phyloP scores from a whole-genome alignment of 306 rosid genomes.

The Pyrus betulifolia region DNA sequence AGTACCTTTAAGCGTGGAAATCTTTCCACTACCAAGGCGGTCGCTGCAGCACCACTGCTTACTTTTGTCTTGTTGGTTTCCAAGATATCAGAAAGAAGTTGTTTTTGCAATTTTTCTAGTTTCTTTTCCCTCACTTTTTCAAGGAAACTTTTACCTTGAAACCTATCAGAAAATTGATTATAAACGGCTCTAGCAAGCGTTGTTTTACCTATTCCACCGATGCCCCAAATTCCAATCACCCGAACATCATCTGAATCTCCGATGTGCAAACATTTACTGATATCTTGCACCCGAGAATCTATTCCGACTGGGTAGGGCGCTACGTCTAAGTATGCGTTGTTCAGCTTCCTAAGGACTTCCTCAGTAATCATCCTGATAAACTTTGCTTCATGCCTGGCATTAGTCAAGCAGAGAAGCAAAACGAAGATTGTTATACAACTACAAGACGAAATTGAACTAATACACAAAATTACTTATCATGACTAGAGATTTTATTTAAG shows the following conservation, averaged over 20 bases:
- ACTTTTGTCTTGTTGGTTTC: neutral
- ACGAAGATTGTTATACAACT: neutral
- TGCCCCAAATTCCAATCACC: neutral
- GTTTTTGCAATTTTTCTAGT: neutral
- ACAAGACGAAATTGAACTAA: too few species aligned
- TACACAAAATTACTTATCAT: too few species aligned
- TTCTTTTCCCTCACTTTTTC: neutral
- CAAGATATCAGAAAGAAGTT: constrained; percentile 3
- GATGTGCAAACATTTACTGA: neutral
- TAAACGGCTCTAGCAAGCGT: constrained; percentile 15
- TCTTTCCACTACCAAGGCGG: neutral
- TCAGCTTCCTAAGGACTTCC: neutral
- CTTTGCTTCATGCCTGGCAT: constrained; percentile 6
- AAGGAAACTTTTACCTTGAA: constrained; percentile 11
- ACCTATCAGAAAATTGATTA: neutral
- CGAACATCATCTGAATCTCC: neutral
- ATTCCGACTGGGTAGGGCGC: neutral
- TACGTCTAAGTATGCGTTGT: neutral
- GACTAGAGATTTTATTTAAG: too few species aligned
- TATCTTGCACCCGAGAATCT: neutral
- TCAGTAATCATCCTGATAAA: neutral
- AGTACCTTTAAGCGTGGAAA: neutral
- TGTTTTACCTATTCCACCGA: constrained; percentile 20
- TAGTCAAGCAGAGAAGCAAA: neutral
- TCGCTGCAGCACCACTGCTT: neutral